Evolutionary conservation across 495 filamentous ascomycete species (phyloP), one percentile per base, ranked within the genome.

Genomic region (Peziza echinospora): DNA sequence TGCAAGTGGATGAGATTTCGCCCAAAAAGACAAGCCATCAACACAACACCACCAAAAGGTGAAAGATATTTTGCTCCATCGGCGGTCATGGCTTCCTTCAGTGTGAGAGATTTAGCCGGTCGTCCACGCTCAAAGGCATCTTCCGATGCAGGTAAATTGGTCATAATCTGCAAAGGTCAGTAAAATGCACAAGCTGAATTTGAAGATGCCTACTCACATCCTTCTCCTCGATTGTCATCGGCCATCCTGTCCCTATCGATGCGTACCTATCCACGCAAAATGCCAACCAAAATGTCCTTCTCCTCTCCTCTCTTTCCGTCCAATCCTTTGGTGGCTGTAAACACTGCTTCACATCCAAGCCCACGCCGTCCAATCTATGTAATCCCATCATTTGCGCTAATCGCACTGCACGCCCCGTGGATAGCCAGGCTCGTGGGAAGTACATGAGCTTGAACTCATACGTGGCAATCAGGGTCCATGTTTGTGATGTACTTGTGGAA

Each of bases 391-490:
- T 96, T 51, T 91, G 74, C 39, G 71, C 70, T 47, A 93, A 60
- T 48, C 89, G 68, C 11, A 77, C 71, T 2, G 77, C 79, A 44
- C 82, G 71, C 13, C 87, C 91, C 8, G 80, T 76, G 47, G 81
- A 93, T 63, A 94, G 71, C 89, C 89, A 99, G 3, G 91, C 91
- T 34, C 91, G 68, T 2, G 89, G 89, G 53, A 99, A 99, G 60
- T 82, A 92, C 82, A 99, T 94, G 71, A 82, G 79, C 63, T 85
- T 91, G 60, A 94, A 96, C 59, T 99, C 89, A 55, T 92, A 94
- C 0, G 70, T 72, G 3, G 75, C 71, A 44, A 92, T 71, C 4
- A 99, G 64, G 8, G 76, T 63, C 72, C 91, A 89, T 2, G 82
- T 71, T 61, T 96, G 91, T 26, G 75, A 76, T 54, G 89, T 76